These are phyloP conservation scores for Melaleuca alternifolia DNA, from an alignment of 345 rosid species.

Conservation along the genomic window DNA sequence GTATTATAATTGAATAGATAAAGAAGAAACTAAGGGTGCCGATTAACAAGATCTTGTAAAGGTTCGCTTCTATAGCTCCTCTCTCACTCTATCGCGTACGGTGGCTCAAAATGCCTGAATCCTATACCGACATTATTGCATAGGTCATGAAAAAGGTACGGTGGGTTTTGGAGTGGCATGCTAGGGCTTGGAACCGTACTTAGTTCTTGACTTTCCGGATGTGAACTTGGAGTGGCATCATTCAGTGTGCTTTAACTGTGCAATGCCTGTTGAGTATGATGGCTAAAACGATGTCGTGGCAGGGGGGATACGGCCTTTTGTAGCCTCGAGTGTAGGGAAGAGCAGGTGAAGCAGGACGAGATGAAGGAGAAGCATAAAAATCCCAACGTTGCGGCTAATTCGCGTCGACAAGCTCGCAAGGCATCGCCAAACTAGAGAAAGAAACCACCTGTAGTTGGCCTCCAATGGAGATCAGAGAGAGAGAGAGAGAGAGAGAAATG, in stretches of 20 bases:
- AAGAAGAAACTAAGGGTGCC: neutral
- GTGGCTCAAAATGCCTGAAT: neutral
- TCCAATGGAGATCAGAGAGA: neutral
- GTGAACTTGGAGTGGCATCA: neutral
- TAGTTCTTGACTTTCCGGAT: neutral
- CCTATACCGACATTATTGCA: neutral
- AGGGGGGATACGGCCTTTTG: conserved; percentile 92
- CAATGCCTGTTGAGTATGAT: neutral
- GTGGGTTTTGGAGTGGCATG: neutral
- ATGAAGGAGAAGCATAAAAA: conserved; percentile 16
- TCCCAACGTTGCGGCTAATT: neutral
- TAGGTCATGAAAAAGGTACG: neutral
- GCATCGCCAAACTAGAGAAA: neutral
- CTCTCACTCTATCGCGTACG: neutral
- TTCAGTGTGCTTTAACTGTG: neutral
- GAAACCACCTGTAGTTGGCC: neutral
- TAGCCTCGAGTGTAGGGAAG: conserved; percentile 72
- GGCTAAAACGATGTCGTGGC: neutral
- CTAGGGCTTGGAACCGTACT: neutral
- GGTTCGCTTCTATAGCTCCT: neutral
- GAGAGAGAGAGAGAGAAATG: neutral
- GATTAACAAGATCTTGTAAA: neutral
- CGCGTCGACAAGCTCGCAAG: neutral
- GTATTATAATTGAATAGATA: neutral
- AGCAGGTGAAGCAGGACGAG: conserved; percentile 63